Evolutionary conservation across 2,329 filamentous ascomycete genomes (phyloP).

Genomic region (Cytospora paraplurivora): DNA sequence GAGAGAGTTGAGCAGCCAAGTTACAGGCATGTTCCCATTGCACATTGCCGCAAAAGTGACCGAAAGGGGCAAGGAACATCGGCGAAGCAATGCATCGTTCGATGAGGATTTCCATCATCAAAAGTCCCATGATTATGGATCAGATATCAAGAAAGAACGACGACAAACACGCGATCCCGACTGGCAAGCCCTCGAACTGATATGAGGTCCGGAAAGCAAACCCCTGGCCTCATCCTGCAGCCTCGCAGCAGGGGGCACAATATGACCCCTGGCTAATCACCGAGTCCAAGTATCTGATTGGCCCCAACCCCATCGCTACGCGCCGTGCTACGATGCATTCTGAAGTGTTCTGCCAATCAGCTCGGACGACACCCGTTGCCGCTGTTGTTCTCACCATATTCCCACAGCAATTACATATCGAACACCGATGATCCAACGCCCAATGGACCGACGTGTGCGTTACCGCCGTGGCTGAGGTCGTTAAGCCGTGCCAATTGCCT

Average conservation of each 20-base stretch:
- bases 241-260: conserved; percentile 15
- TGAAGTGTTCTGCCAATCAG: conserved; percentile 26
- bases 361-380: conserved; percentile 20
- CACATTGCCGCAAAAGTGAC: neutral
- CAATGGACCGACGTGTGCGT: conserved; percentile 21
- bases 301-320: conserved; percentile 24
- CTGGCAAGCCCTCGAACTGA: conserved; percentile 10
- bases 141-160: no score
- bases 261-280: conserved; percentile 13
- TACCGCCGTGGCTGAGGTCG: conserved; percentile 26
- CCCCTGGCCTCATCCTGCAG: conserved; percentile 24
- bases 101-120: no score
- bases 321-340: conserved; percentile 26
- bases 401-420: conserved; percentile 15
- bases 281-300: conserved; percentile 20
- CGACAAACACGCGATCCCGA: no score
- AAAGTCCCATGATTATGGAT: no score
- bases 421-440: conserved; percentile 12
- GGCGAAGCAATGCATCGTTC: conserved; percentile 5
- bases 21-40: conserved; percentile 7
- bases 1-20: neutral
- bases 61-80: conserved; percentile 10
- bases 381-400: conserved; percentile 19
- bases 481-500: conserved; percentile 7
- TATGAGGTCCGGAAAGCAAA: conserved; percentile 11